Evolutionary conservation across 2,329 filamentous ascomycete species (phyloP), one percentile per base, ranked within the genome.

Genomic region (Sclerotinia spermophila): DNA sequence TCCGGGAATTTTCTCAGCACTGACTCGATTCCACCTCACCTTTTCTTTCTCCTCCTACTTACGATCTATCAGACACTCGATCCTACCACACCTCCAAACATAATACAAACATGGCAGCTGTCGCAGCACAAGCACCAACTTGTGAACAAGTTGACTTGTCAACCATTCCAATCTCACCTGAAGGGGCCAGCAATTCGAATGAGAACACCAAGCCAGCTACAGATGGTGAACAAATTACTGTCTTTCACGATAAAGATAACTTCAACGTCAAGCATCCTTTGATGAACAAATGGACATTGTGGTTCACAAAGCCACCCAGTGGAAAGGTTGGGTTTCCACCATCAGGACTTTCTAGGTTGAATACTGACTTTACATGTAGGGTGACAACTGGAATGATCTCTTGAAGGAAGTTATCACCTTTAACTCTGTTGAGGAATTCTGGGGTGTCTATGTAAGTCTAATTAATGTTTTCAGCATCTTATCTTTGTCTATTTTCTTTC

Each of bases 201-300:
- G 77, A 77, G 66, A 76, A 74, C 85, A 75, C 72, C 82, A 83
- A 77, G 79, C 82, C 84, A 69, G 56, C 56, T 30, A 82, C 81
- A 68, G 83, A 84, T 74, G 82, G 82, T 75, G 90, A 94, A 80
- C 85, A 92, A 67, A 86, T 97, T 78, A 99, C 96, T 61, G 95
- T 99, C 77, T 99, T 99, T 85, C 94, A 99, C 81, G 94, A 98
- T 84, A 92, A 96, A 77, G 92, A 97, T 76, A 97, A 99, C 86
- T 99, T 99, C 88, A 99, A 97, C 79, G 96, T 99, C 82, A 99
- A 98, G 87, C 96, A 99, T 82, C 95, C 94, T 76, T 87, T 99
- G 73, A 94, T 97, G 87, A 92, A 97, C 86, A 92, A 92, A 81
- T 99, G 96, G 96, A 98, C 96, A 72, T 86, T 99, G 70, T 99